Evolutionary conservation across 2,329 filamentous ascomycete species (phyloP).

Genomic region (Penicillium capsulatum): DNA sequence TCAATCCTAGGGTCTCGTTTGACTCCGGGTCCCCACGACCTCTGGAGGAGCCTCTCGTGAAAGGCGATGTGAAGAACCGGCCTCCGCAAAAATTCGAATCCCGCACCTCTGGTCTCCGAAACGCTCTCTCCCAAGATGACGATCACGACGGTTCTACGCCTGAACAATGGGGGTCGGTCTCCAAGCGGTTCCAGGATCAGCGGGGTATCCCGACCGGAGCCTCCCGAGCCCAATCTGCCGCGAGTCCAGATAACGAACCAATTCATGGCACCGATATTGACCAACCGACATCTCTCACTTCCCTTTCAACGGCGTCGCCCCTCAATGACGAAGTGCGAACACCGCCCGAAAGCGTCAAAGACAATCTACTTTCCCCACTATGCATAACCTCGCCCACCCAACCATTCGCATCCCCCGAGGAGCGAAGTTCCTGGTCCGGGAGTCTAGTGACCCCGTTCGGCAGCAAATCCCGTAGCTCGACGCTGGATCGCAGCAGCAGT

Average conservation of each 20-base stretch:
- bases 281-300: conserved; percentile 43
- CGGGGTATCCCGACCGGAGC: conserved; percentile 27
- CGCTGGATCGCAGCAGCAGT: conserved; percentile 32
- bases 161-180: conserved; percentile 19
- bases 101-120: conserved; percentile 34
- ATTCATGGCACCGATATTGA: conserved; percentile 29
- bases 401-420: conserved; percentile 38
- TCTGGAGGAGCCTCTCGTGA: conserved; percentile 39
- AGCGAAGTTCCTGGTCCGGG: conserved; percentile 40
- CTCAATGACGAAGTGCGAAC: conserved; percentile 40
- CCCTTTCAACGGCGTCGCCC: conserved; percentile 43
- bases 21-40: conserved; percentile 38
- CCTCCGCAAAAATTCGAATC: conserved; percentile 28
- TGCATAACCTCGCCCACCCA: conserved; percentile 37
- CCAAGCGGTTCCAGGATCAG: conserved; percentile 21
- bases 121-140: conserved; percentile 36
- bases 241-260: conserved; percentile 23
- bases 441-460: conserved; percentile 30
- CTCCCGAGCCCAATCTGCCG: conserved; percentile 22
- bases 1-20: conserved; percentile 40
- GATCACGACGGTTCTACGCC: conserved; percentile 18
- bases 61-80: conserved; percentile 25
- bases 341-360: conserved; percentile 36
- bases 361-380: conserved; percentile 37
- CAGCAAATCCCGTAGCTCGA: conserved; percentile 35